Evolutionary conservation across 805 yeast genomes (phyloP).

Genomic region (Kuraishia capsulata): DNA sequence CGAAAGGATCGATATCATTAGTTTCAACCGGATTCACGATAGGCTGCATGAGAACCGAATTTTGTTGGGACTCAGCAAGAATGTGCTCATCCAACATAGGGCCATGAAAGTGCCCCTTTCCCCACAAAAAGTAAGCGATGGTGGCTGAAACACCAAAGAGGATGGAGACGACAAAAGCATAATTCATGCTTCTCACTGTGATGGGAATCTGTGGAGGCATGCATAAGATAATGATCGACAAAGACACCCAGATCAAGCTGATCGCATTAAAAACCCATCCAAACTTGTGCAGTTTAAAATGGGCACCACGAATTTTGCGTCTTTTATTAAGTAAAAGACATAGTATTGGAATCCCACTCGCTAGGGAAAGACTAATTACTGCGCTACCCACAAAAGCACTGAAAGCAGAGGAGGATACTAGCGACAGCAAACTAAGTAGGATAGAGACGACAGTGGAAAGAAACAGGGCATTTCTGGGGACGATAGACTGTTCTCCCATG

Average conservation of each 20-base stretch:
- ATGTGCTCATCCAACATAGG: conserved; percentile 36
- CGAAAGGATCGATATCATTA: background rate
- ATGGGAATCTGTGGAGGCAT: conserved; percentile 60
- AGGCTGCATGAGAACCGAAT: background rate
- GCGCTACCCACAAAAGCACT: conserved; percentile 81
- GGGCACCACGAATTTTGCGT: conserved; percentile 54
- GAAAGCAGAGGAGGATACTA: conserved; percentile 66
- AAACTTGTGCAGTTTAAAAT: conserved; percentile 49
- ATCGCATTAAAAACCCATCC: conserved; percentile 58
- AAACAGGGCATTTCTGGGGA: conserved; percentile 64
- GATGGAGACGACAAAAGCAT: conserved; percentile 56
- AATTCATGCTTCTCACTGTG: conserved; percentile 42
- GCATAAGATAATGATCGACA: conserved; percentile 55
- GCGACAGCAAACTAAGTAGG: conserved; percentile 52
- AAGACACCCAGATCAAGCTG: conserved; percentile 50
- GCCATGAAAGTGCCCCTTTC: conserved; percentile 50
- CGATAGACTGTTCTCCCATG: conserved; percentile 40
- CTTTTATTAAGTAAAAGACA: conserved; percentile 53
- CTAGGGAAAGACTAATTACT: conserved; percentile 63
- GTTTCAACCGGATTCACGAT: background rate
- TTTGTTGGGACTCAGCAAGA: background rate
- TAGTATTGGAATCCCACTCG: conserved; percentile 69
- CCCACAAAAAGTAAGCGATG: conserved; percentile 49
- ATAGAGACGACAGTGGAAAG: conserved; percentile 56
- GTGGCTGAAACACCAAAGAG: conserved; percentile 39